Conservation (phyloP, 2,329 filamentous ascomycete genomes). For the Aciculosporium take region DNA sequence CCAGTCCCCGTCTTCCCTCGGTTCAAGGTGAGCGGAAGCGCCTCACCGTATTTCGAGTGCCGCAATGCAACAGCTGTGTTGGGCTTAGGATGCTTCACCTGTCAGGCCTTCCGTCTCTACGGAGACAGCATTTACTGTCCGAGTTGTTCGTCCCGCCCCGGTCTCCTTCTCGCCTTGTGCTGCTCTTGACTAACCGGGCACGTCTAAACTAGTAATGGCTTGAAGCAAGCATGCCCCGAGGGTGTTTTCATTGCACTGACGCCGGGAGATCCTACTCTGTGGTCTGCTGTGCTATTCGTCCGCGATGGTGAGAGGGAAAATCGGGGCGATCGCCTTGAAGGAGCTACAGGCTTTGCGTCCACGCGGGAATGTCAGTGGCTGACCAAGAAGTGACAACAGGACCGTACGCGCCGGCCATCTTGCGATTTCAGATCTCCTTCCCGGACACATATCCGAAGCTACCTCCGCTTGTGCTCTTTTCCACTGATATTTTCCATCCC, state of each 20-base stretch:
- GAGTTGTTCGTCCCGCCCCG: slow-evolving; percentile 54
- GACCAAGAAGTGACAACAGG: slow-evolving; percentile 35
- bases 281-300: slow-evolving; percentile 86
- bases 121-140: slow-evolving; percentile 61
- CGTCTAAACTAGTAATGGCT: slow-evolving; percentile 44
- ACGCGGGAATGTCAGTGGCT: background rate
- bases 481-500: slow-evolving; percentile 89
- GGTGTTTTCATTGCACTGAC: slow-evolving; percentile 79
- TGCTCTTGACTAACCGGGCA: background rate
- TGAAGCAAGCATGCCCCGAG: slow-evolving; percentile 70
- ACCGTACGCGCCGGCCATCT: slow-evolving; percentile 73
- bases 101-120: slow-evolving; percentile 38
- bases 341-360: background rate
- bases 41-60: background rate
- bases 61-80: too few relatives aligned
- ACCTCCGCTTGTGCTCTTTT: slow-evolving; percentile 76
- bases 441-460: slow-evolving; percentile 63
- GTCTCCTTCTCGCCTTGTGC: background rate
- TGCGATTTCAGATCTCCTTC: slow-evolving; percentile 84
- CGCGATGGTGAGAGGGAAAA: slow-evolving; percentile 49
- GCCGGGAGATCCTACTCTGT: slow-evolving; percentile 65
- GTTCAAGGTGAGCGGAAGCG: too few relatives aligned
- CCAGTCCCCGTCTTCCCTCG: background rate
- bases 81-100: slow-evolving; percentile 19
- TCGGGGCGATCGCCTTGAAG: too few relatives aligned